Evolutionary conservation across 176 grass and related monocot genomes (phyloP).

Genomic region (Paspalum notatum): DNA sequence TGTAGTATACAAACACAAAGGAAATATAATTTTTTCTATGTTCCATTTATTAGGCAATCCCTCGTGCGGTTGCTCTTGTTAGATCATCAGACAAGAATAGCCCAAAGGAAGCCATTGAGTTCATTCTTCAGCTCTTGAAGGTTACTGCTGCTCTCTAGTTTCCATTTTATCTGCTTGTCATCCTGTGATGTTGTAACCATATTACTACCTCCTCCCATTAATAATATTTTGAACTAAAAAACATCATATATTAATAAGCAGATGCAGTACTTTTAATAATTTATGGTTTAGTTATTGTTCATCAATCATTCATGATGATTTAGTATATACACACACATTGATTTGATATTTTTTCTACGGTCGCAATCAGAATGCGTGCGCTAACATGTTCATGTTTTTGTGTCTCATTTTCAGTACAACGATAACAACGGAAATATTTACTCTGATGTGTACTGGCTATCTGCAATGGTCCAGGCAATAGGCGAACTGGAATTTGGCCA

Average conservation of each 20-base stretch:
- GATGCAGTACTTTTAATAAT: neutral
- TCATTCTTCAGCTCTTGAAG: constrained; percentile 97
- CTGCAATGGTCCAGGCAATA: constrained; percentile 89
- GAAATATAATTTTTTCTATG: constrained; percentile 11
- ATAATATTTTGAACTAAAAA: no score
- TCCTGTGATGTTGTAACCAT: constrained; percentile 4
- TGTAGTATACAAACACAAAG: constrained; percentile 9
- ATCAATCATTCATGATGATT: neutral
- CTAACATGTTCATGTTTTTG: constrained; percentile 32
- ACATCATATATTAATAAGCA: no score
- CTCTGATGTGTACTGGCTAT: constrained; percentile 93
- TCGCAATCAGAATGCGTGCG: neutral
- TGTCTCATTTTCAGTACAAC: constrained; percentile 81
- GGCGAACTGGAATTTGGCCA: constrained; percentile 96
- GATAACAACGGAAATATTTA: constrained; percentile 96
- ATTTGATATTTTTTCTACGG: constrained; percentile 12
- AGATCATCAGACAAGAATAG: constrained; percentile 86
- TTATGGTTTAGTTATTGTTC: constrained; percentile 3
- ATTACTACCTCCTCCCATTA: neutral
- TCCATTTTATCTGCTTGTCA: constrained; percentile 38
- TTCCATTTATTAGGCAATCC: constrained; percentile 73
- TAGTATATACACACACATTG: constrained; percentile 5
- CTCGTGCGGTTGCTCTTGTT: constrained; percentile 86
- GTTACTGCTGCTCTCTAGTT: constrained; percentile 43
- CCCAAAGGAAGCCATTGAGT: constrained; percentile 92